Evolutionary conservation across 169 alveolate species (phyloP).

Genomic region (Plasmodium gonderi): DNA sequence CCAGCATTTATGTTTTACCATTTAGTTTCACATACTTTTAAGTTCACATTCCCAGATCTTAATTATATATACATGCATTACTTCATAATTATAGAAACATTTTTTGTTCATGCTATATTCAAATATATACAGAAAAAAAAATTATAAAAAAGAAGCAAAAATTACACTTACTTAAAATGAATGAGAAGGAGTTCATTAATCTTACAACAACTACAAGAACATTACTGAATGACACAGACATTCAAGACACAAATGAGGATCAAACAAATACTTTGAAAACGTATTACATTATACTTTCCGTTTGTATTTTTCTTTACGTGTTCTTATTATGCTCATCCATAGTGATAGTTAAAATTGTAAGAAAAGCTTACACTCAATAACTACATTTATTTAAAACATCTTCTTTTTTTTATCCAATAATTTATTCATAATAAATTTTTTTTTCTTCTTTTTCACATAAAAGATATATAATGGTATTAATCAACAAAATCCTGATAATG

Average conservation of each 20-base stretch:
- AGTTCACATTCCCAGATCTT: background rate
- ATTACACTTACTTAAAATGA: background rate
- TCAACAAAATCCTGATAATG: background rate
- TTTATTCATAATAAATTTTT: background rate
- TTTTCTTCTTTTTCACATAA: background rate
- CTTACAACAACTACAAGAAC: background rate
- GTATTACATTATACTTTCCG: background rate
- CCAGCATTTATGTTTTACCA: background rate
- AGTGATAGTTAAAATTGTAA: background rate
- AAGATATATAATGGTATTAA: background rate
- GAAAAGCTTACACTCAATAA: background rate
- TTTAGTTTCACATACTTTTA: background rate
- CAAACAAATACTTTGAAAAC: background rate
- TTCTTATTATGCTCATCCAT: background rate
- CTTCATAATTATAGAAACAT: background rate
- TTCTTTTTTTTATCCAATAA: background rate
- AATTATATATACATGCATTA: background rate
- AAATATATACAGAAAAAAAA: background rate
- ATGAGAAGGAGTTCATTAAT: background rate
- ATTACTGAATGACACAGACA: background rate
- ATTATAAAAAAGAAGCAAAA: background rate
- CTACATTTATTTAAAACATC: background rate
- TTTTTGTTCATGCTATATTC: background rate
- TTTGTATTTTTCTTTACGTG: background rate
- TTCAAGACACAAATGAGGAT: background rate